A percentile compares a stretch with the other conserved stretches of the same genome.
These are phyloP conservation scores for Allantophomopsis cytisporea DNA, from an alignment of 2,329 filamentous ascomycete genomes.

Conservation along the genomic window DNA sequence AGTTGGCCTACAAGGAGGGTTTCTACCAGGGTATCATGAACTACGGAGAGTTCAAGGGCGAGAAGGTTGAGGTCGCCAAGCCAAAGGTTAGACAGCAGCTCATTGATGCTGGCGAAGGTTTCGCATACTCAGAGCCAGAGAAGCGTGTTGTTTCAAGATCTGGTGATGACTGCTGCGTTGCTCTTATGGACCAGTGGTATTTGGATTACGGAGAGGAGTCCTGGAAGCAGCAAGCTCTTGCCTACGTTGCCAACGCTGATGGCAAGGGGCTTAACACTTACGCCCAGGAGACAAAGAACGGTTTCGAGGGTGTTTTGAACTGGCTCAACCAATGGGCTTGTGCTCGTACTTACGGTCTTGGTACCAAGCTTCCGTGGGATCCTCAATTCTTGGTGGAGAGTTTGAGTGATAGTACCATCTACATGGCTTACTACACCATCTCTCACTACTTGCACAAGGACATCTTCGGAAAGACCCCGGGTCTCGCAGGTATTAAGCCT, in stretches of 20 bases:
- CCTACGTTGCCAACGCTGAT: conserved; percentile 55
- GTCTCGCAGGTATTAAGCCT: conserved; percentile 52
- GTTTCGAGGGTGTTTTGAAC: conserved; percentile 72
- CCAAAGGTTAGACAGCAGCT: conserved; percentile 69
- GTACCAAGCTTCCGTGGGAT: conserved; percentile 93
- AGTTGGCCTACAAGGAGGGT: conserved; percentile 91
- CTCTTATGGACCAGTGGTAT: conserved; percentile 95
- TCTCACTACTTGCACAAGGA: conserved; percentile 64
- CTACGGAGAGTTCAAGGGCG: conserved; percentile 75
- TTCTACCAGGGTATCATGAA: conserved; percentile 92
- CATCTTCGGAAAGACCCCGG: conserved; percentile 66
- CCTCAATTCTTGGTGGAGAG: conserved; percentile 80
- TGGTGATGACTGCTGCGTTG: conserved; percentile 85
- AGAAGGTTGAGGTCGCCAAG: conserved; percentile 78
- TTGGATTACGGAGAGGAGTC: conserved; percentile 87
- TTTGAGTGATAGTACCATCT: conserved; percentile 84
- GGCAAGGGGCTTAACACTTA: conserved; percentile 67
- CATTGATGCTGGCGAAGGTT: conserved; percentile 65
- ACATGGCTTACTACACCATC: conserved; percentile 71
- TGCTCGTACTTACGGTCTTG: conserved; percentile 79
- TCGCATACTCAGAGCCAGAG: conserved; percentile 89
- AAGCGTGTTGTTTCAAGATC: conserved; percentile 79
- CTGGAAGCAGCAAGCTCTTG: conserved; percentile 67
- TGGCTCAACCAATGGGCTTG: conserved; percentile 98
- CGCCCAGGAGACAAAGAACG: conserved; percentile 61